Conservation (phyloP, 2,329 filamentous ascomycete species). For the Mycosphaerella sp. region DNA sequence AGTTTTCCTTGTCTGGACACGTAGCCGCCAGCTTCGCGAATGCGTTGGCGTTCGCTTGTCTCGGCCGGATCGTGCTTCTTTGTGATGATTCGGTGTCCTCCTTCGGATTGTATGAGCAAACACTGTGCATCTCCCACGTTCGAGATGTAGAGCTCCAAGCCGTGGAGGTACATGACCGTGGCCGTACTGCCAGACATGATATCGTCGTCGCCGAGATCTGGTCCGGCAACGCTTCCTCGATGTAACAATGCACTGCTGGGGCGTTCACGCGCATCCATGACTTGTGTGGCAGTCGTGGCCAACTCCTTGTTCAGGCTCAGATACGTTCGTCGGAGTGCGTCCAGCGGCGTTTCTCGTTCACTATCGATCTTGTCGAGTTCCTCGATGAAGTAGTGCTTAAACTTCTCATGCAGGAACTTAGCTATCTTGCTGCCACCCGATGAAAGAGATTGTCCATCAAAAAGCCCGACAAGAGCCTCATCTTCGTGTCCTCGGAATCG, state of each 20-base stretch:
- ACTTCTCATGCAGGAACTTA: slow-evolving; percentile 94
- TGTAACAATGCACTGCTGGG: slow-evolving; percentile 49
- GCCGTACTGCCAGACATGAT: slow-evolving; percentile 85
- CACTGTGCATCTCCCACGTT: slow-evolving; percentile 95
- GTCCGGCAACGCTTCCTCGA: slow-evolving; percentile 63
- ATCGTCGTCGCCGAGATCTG: slow-evolving; percentile 81
- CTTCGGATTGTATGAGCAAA: slow-evolving; percentile 87
- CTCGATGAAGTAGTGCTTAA: slow-evolving; percentile 72
- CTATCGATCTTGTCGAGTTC: slow-evolving; percentile 68
- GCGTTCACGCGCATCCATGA: slow-evolving; percentile 65
- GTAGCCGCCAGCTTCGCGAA: slow-evolving; percentile 90
- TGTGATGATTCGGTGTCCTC: slow-evolving; percentile 74
- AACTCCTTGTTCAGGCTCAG: slow-evolving; percentile 89
- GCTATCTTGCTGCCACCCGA: slow-evolving; percentile 91
- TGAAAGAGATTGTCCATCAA: slow-evolving; percentile 86
- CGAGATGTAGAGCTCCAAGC: slow-evolving; percentile 85
- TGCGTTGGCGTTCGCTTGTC: slow-evolving; percentile 72
- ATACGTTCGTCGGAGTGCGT: slow-evolving; percentile 82
- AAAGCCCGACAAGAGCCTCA: slow-evolving; percentile 87
- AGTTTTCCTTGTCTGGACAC: slow-evolving; percentile 91
- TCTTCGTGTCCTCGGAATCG: slow-evolving; percentile 84
- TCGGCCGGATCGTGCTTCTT: slow-evolving; percentile 91
- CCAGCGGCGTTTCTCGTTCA: slow-evolving; percentile 62
- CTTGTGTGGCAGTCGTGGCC: slow-evolving; percentile 73
- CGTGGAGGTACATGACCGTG: slow-evolving; percentile 82